phyloP scores from a whole-genome alignment of 352 stramenopile genomes.

The Pilasporangium apinafurcum region DNA sequence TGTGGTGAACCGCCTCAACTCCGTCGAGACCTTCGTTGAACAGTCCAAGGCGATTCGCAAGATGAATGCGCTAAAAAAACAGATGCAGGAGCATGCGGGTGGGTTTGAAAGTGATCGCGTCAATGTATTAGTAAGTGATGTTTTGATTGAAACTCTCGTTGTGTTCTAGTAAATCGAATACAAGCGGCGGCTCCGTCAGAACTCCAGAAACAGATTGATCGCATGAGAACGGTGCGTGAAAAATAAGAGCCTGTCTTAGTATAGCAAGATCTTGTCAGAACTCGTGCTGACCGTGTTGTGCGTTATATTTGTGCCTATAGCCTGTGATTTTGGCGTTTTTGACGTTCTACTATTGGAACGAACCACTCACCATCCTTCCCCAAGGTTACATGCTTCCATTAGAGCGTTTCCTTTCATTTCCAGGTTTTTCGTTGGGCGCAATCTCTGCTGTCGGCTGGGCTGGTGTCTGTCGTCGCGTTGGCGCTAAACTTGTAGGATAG shows the following conservation, averaged over 20 bases:
- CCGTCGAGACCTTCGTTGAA: slow-evolving; percentile 85
- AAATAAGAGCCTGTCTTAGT: too few relatives aligned
- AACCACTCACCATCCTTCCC: slow-evolving; percentile 61
- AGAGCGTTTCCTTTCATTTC: slow-evolving; percentile 70
- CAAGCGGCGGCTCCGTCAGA: slow-evolving; percentile 54
- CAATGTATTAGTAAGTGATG: background rate
- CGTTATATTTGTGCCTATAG: slow-evolving; percentile 15
- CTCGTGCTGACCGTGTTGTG: too few relatives aligned
- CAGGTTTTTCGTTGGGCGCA: slow-evolving; percentile 64
- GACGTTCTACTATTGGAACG: slow-evolving; percentile 70
- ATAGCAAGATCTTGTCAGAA: too few relatives aligned
- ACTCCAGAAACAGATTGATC: slow-evolving; percentile 69
- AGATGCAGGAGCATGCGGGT: slow-evolving; percentile 79
- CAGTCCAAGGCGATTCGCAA: slow-evolving; percentile 80
- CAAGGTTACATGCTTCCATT: slow-evolving; percentile 74
- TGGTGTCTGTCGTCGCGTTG: slow-evolving; percentile 68
- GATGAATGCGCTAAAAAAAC: slow-evolving; percentile 84
- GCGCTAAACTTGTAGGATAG: slow-evolving; percentile 58
- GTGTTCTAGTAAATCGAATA: slow-evolving; percentile 52
- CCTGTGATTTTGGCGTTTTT: slow-evolving; percentile 46
- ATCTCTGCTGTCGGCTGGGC: slow-evolving; percentile 76
- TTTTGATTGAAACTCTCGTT: background rate
- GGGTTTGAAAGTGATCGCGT: slow-evolving; percentile 1
- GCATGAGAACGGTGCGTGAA: slow-evolving; percentile 54
- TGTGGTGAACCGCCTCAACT: slow-evolving; percentile 80